Evolutionary conservation across 2,329 filamentous ascomycete genomes (phyloP), one percentile per base, ranked within the genome.

Genomic region (Lithohypha guttulata): DNA sequence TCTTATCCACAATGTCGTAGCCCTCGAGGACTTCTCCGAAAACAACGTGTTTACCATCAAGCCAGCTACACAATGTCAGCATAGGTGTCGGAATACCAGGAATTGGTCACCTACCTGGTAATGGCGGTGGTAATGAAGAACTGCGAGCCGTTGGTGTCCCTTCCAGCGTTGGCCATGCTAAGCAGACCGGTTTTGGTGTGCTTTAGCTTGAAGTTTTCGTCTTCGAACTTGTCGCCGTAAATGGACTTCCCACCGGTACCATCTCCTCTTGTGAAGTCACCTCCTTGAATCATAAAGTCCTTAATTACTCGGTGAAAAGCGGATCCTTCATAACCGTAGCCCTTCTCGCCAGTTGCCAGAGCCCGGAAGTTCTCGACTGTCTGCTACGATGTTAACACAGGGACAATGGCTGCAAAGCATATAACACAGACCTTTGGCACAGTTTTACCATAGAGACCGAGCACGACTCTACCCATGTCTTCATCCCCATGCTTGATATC

Each of bases 121-220:
- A 73, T 55, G 44, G 64, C 71, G 38, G 74, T 77, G 49, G 74
- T 78, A 56, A 79, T 77, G 65, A 79, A 79, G 64, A 79, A 81
- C 57, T 80, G 77, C 36, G 69, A 75, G 48, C 74, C 75, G 22
- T 51, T 51, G 34, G 49, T 50, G 39, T 51, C 36, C 34, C 44
- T 45, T 55, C 75, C 75, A 38, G 71, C 65, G 61, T 78, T 79
- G 52, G 73, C 76, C 76, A 76, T 80, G 65, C 73, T 77, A 47
- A 81, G 61, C 41, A 75, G 64, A 42, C 75, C 75, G 56, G 71
- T 73, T 60, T 75, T 75, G 60, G 65, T 76, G 64, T 79, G 75
- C 63, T 76, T 77, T 55, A 80, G 65, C 66, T 79, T 79, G 66
- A 81, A 79, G 70, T 80, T 81, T 69, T 81, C 77, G 51, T 81